Evolutionary conservation across 768 basidiomycete genomes (phyloP).

Genomic region (Ephemerocybe angulata): DNA sequence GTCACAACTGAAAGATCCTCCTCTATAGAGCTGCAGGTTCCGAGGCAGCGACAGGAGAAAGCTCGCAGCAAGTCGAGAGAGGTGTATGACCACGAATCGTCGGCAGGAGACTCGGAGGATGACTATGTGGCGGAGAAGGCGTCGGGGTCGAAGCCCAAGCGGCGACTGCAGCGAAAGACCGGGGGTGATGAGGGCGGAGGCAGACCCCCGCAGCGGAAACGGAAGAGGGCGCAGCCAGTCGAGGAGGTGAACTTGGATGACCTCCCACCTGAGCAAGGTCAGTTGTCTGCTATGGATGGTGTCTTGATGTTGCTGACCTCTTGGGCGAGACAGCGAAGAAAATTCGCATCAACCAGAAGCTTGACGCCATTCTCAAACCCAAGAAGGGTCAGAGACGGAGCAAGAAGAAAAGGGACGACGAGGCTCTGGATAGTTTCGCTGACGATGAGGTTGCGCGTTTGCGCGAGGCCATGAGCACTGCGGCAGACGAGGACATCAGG

Average conservation of each 20-base stretch:
- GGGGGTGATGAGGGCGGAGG: slow-evolving; percentile 27
- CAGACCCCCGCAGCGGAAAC: slow-evolving; percentile 36
- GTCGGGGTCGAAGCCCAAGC: slow-evolving; percentile 28
- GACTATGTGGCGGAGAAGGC: slow-evolving; percentile 44
- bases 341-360: slow-evolving; percentile 72
- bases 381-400: slow-evolving; percentile 65
- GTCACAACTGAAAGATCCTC: slow-evolving; percentile 1
- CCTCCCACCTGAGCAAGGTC: slow-evolving; percentile 77
- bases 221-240: slow-evolving; percentile 58
- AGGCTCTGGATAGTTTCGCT: slow-evolving; percentile 79
- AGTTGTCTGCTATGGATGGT: slow-evolving; percentile 5
- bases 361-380: slow-evolving; percentile 84
- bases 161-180: slow-evolving; percentile 21
- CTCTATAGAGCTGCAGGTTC: slow-evolving; percentile 37
- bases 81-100: slow-evolving; percentile 46
- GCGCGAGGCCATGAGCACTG: slow-evolving; percentile 82
- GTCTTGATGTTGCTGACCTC: too few species aligned
- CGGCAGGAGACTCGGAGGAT: slow-evolving; percentile 45
- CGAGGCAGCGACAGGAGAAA: slow-evolving; percentile 24
- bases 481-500: slow-evolving; percentile 79
- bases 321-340: slow-evolving; percentile 79
- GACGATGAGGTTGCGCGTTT: slow-evolving; percentile 90
- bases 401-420: slow-evolving; percentile 76
- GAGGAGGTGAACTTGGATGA: slow-evolving; percentile 63
- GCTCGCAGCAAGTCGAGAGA: slow-evolving; percentile 30